Base-by-base conservation (phyloP, 208 protist genomes). In the Endotrypanum monterogeii region DNA sequence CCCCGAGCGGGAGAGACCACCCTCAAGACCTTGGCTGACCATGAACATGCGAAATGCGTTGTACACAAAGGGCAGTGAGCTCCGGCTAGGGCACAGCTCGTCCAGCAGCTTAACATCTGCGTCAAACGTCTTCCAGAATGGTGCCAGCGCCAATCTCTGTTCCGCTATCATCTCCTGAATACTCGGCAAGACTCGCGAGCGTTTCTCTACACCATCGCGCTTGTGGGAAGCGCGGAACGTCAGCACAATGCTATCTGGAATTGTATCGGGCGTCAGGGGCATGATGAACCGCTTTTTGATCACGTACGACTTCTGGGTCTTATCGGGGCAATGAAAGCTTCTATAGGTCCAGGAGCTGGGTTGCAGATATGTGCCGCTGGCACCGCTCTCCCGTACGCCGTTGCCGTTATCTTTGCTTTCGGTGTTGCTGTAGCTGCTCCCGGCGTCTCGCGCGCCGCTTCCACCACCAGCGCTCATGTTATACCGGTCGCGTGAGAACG, bases 101-200 rank as follows among this genome's bases (percentile, higher is more conserved):
- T 94, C 90, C 74, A 95, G 88, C 62, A 92, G 85, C 58, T 92
- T 85, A 18, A 97, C 54, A 69, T 93, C 84, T 46, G 93, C 86
- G 73, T 91, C 74, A 73, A 85, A 90, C 41, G 78, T 88, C 37
- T 83, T 76, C 89, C 90, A 96, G 61, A 96, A 93, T 61, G 81
- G 52, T 39, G 87, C 82, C 18, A 97, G 72, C 9, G 84, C 80
- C 2, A 61, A 39, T 7, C 71, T 62, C 54, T 88, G 83, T 7
- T 84, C 67, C 4, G 79, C 82, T 23, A 95, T 84, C 67, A 93
- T 89, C 12, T 75, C 69, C 57, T 58, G 65, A 32, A 90, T 57
- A 0, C 61, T 76, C 37, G 85, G 83, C 66, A 89, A 87, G 4
- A 75, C 50, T 44, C 73, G 79, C 3, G 71, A 58, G n/a, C 30